Conservation (phyloP, 139 green algal genomes). For the Micractinium conductrix region DNA sequence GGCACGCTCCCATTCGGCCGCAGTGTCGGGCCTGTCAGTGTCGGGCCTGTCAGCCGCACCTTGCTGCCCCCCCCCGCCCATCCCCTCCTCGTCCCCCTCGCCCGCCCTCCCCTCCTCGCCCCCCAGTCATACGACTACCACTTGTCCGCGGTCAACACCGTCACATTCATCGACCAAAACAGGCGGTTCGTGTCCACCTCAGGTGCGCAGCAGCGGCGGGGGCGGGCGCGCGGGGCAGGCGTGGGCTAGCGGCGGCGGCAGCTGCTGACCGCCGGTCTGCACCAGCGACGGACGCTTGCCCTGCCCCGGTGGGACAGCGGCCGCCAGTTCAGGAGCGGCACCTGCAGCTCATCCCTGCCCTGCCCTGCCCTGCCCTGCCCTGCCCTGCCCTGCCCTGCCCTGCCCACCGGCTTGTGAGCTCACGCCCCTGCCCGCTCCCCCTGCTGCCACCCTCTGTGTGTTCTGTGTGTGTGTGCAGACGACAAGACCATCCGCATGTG, state of each 20-base stretch:
- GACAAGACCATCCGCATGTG: slow-evolving; percentile 99
- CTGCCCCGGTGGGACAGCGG: too few species aligned
- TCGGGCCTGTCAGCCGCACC: too few species aligned
- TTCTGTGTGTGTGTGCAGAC: slow-evolving; percentile 71
- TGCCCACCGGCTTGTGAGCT: background rate
- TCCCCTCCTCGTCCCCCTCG: too few species aligned
- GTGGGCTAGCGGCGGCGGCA: too few species aligned
- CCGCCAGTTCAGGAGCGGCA: too few species aligned
- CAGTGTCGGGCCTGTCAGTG: too few species aligned
- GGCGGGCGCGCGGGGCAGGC: background rate
- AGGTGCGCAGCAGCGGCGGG: slow-evolving; percentile 12
- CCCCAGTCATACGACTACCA: slow-evolving; percentile 98
- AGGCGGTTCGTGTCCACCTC: slow-evolving; percentile 85
- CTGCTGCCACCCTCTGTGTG: slow-evolving; percentile 32
- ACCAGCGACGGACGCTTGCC: too few species aligned
- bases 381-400: background rate
- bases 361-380: background rate
- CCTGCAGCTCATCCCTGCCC: too few species aligned
- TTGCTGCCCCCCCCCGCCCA: too few species aligned
- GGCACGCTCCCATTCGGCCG: too few species aligned
- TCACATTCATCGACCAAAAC: slow-evolving; percentile 97
- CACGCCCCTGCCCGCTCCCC: background rate
- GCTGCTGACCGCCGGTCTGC: too few species aligned
- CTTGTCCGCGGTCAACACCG: slow-evolving; percentile 94
- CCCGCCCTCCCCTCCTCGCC: background rate